Conservation (phyloP, 2,329 filamentous ascomycete species). For the Xylaria sp. region DNA sequence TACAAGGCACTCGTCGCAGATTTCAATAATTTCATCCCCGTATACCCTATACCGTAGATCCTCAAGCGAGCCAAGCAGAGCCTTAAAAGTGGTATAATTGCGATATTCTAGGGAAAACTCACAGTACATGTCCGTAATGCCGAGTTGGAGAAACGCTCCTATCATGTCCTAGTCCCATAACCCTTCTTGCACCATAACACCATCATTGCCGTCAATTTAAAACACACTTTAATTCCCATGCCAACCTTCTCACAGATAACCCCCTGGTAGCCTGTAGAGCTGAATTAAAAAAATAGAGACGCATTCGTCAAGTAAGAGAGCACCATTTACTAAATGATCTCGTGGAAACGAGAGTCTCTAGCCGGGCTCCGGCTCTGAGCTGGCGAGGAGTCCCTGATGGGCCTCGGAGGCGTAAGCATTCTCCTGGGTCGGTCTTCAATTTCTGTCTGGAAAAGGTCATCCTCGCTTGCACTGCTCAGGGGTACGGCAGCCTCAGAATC, state of each 20-base stretch:
- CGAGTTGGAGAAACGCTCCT: not conserved
- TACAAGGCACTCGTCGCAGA: not conserved
- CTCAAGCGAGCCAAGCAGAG: not conserved
- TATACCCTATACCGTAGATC: not conserved
- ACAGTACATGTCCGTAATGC: not conserved
- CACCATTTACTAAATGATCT: slow-evolving; percentile 58
- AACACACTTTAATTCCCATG: not conserved
- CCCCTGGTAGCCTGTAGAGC: not conserved
- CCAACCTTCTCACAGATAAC: not conserved
- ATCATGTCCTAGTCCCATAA: not conserved
- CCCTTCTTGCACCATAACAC: slow-evolving; percentile 1
- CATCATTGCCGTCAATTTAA: slow-evolving; percentile 36
- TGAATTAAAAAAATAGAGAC: not conserved
- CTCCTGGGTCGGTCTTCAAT: slow-evolving; percentile 59
- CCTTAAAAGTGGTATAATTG: slow-evolving; percentile 32
- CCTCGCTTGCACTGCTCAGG: slow-evolving; percentile 50
- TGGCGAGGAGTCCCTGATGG: slow-evolving; percentile 50
- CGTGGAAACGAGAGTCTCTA: slow-evolving; percentile 68
- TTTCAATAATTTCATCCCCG: not conserved
- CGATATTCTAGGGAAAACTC: slow-evolving; percentile 22
- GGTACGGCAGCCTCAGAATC: slow-evolving; percentile 43
- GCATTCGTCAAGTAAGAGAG: not conserved
- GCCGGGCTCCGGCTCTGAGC: slow-evolving; percentile 63
- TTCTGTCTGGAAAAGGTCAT: slow-evolving; percentile 53
- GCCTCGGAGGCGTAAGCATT: slow-evolving; percentile 54